Evolutionary conservation across 352 stramenopile species (phyloP), one percentile per base, ranked within the genome.

Genomic region (Globisporangium orthogonon): DNA sequence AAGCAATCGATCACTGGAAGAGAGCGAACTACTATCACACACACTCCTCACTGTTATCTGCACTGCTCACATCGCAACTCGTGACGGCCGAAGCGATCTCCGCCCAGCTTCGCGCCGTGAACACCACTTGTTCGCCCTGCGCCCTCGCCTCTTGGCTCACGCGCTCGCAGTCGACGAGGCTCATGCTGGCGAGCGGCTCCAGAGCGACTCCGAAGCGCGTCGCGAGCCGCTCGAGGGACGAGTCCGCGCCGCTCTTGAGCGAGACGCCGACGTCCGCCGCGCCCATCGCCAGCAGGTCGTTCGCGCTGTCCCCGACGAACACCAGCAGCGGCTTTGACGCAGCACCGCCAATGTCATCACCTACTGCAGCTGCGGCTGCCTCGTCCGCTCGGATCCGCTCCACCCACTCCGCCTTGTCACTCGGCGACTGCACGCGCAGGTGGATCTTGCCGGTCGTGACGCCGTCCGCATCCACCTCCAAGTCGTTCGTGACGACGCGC

Each of bases 251-350:
- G 67, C 54, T 53, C 2, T 41, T 15, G 2, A 89, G 50, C 40
- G 61, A 74, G 53, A 90, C 61, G 4, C 77, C 82, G 7, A 90
- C 66, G 59, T 92, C 79, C 23, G 79, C 82, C 30, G 77, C 63
- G 18, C 86, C 44, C 65, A 90, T 64, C 13, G 76, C 79, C 13
- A 89, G 54, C 30, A 90, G 37, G 60, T 92, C 82, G 44, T 80
- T 90, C 0, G 66, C 68, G 46, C 79, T 87, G 48, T 92, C 82
- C 9, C 82, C 82, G 23, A 92, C 63, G 54, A 79, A 92, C n/a
- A 88, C 54, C 2, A 78, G 30, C 0, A 60, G 53, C 0, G 44
- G 44, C 5, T 58, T 1, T 53, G 17, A 3, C 44, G 15, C 4
- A n/a, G 5, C n/a, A 46, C 10, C 51, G 28, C 9, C 43, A 17